These are phyloP conservation scores for Calocybe cyanea DNA, from an alignment of 768 basidiomycete species.

Conservation along the genomic window DNA sequence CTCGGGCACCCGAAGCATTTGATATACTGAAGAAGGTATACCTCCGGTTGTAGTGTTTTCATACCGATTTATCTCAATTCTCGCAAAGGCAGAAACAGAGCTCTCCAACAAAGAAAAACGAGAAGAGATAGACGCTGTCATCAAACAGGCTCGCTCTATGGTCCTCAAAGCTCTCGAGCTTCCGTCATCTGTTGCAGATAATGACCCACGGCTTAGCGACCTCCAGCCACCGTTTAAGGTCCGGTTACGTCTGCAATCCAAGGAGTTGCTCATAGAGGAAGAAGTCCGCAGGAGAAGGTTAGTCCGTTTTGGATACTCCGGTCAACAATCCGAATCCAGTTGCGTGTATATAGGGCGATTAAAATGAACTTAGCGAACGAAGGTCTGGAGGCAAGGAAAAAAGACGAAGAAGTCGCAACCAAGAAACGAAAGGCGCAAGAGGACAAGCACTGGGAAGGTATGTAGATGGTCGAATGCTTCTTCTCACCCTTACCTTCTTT, in stretches of 20 bases:
- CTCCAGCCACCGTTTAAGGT: conserved; percentile 63
- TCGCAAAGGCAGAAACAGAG: conserved; percentile 73
- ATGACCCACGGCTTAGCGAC: conserved; percentile 55
- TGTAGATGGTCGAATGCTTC: too few species aligned
- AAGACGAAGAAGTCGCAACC: conserved; percentile 76
- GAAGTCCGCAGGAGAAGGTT: conserved; percentile 83
- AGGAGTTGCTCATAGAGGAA: conserved; percentile 87
- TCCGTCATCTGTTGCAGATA: conserved; percentile 53
- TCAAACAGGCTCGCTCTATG: conserved; percentile 66
- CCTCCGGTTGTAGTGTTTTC: not conserved
- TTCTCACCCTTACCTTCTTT: not conserved
- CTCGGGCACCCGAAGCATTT: conserved; percentile 87
- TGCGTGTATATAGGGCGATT: conserved; percentile 61
- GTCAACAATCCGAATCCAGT: conserved; percentile 4
- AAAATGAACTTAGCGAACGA: conserved; percentile 92
- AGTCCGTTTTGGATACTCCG: conserved; percentile 22
- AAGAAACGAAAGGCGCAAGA: conserved; percentile 88
- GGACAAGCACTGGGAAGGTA: conserved; percentile 88
- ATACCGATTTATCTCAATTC: not conserved
- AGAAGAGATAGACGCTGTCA: conserved; percentile 76
- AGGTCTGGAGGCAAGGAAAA: conserved; percentile 88
- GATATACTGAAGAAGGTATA: conserved; percentile 87
- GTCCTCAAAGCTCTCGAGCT: conserved; percentile 64
- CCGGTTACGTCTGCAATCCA: conserved; percentile 66
- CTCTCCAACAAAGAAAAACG: conserved; percentile 76